Evolutionary conservation across 2,329 filamentous ascomycete genomes (phyloP).

Genomic region (Xylaria sp.): DNA sequence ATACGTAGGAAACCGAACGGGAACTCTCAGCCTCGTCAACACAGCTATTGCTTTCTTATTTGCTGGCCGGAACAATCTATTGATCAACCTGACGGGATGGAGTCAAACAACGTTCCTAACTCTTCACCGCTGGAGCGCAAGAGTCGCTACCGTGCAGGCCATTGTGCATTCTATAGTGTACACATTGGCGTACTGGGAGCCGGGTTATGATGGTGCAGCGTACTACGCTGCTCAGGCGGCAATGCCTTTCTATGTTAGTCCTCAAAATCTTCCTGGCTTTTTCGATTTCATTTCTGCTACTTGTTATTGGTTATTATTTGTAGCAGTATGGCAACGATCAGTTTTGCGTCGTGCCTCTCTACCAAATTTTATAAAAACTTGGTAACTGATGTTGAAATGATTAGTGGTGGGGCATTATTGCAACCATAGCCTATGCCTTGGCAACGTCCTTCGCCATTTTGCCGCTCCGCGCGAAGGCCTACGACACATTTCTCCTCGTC

Average conservation of each 20-base stretch:
- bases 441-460: slow-evolving; percentile 36
- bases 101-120: slow-evolving; percentile 40
- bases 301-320: background rate
- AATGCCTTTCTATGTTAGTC: slow-evolving; percentile 27
- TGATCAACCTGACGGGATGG: slow-evolving; percentile 39
- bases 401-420: slow-evolving; percentile 39
- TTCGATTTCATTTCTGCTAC: background rate
- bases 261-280: background rate
- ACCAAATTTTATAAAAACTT: background rate
- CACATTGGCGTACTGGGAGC: slow-evolving; percentile 28
- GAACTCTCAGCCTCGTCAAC: slow-evolving; percentile 37
- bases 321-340: background rate
- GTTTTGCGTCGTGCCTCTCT: background rate
- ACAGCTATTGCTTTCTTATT: slow-evolving; percentile 38
- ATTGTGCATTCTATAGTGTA: slow-evolving; percentile 37
- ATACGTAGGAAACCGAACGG: slow-evolving; percentile 42
- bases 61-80: slow-evolving; percentile 38
- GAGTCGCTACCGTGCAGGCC: slow-evolving; percentile 40
- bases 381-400: background rate
- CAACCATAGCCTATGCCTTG: slow-evolving; percentile 34
- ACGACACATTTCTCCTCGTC: slow-evolving; percentile 39
- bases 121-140: slow-evolving; percentile 39
- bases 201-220: slow-evolving; percentile 25
- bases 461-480: slow-evolving; percentile 37
- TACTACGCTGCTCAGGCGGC: slow-evolving; percentile 23